Evolutionary conservation across 345 rosid species (phyloP).

Genomic region (Raphanus raphanistrum): DNA sequence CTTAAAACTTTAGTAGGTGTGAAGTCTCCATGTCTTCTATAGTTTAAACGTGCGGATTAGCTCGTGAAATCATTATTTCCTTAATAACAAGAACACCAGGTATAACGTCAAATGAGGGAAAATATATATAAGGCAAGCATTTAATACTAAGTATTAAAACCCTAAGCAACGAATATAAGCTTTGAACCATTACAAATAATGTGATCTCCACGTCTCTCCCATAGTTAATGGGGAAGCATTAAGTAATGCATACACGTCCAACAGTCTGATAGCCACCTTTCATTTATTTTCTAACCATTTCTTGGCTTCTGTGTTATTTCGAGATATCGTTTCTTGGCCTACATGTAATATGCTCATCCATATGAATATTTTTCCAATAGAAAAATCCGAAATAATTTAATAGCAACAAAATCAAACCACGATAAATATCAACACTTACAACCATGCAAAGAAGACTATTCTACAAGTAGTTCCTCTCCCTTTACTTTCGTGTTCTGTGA

Average conservation of each 20-base stretch:
- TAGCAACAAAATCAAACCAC: background rate
- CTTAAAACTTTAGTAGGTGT: conserved; percentile 8
- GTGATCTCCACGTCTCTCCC: conserved; percentile 29
- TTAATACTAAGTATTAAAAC: background rate
- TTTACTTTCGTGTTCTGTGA: background rate
- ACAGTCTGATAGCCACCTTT: conserved; percentile 36
- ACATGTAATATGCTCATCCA: conserved; percentile 30
- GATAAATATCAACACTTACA: conserved; percentile 20
- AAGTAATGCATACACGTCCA: conserved; percentile 25
- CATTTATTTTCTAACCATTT: conserved; percentile 38
- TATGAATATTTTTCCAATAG: background rate
- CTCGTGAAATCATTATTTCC: background rate
- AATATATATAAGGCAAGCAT: conserved; percentile 10
- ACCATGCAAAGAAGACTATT: conserved; percentile 28
- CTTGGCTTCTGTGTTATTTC: conserved; percentile 8
- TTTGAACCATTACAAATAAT: conserved; percentile 12
- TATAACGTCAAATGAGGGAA: background rate
- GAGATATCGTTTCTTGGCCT: background rate
- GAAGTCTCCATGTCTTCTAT: background rate
- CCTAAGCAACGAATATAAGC: conserved; percentile 9
- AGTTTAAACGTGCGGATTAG: background rate
- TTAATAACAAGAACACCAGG: too few relatives aligned
- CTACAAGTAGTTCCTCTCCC: background rate
- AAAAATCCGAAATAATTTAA: background rate
- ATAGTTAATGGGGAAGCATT: conserved; percentile 20